Percentiles rank a stretch among this genome's conserved stretches.
Evolutionary conservation across 2,329 filamentous ascomycete species (phyloP).

Genomic region (Fusarium transvaalense): DNA sequence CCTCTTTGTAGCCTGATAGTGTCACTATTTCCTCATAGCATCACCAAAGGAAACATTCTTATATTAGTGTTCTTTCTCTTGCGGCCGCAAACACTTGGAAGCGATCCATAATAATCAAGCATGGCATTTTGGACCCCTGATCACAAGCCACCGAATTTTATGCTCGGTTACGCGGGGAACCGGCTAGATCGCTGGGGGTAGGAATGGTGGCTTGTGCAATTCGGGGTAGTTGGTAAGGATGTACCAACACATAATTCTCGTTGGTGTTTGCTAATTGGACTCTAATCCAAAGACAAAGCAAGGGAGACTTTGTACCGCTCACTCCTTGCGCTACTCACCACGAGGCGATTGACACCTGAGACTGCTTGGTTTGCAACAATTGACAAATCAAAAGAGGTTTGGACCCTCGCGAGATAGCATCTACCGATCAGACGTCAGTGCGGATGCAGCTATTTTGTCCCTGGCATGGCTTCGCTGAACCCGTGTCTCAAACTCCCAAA

Average conservation of each 20-base stretch:
- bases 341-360: conserved; percentile 4
- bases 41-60: conserved; percentile 2
- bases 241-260: not conserved
- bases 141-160: conserved; percentile 13
- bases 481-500: not conserved
- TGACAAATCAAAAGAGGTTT: not conserved
- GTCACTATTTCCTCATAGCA: not conserved
- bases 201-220: conserved; percentile 29
- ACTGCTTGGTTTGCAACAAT: not conserved
- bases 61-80: not conserved
- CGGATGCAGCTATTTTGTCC: not conserved
- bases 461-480: not conserved
- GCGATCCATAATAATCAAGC: not conserved
- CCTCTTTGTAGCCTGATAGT: too few relatives aligned
- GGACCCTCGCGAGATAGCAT: not conserved
- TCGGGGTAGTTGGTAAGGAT: not conserved
- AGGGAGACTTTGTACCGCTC: not conserved
- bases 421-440: not conserved
- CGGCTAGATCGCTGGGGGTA: not conserved
- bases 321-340: conserved; percentile 3
- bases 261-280: not conserved
- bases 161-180: conserved; percentile 1
- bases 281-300: not conserved
- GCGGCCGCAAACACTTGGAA: not conserved
- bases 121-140: not conserved